These are phyloP conservation scores for Phoenix dactylifera DNA, from an alignment of 176 grass and related monocot genomes.

Conservation along the genomic window DNA sequence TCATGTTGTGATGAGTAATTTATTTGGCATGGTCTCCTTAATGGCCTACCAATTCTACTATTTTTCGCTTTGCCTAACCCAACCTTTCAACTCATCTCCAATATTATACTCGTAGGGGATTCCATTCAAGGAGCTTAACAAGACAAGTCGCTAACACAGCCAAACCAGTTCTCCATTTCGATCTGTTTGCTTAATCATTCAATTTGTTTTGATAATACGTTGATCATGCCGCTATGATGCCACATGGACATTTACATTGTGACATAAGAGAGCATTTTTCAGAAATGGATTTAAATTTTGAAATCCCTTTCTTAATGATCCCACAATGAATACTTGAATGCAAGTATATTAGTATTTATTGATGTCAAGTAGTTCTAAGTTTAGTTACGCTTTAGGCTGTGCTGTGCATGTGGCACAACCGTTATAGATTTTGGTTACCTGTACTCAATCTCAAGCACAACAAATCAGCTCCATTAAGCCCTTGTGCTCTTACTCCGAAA, in stretches of 20 bases:
- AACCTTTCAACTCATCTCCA: constrained; percentile 1
- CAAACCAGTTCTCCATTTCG: background rate
- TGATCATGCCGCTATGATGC: background rate
- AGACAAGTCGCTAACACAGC: background rate
- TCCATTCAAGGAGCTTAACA: constrained; percentile 1
- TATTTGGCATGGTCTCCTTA: constrained; percentile 1
- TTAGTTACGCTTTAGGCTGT: too few species aligned
- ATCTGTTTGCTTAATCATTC: background rate
- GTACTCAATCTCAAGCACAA: too few species aligned
- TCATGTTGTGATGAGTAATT: background rate
- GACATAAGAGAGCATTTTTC: too few species aligned
- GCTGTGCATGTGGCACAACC: too few species aligned
- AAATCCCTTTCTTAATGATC: too few species aligned
- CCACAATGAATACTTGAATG: too few species aligned
- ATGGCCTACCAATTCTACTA: constrained; percentile 7
- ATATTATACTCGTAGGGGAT: constrained; percentile 8
- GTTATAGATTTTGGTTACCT: too few species aligned
- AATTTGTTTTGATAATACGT: background rate
- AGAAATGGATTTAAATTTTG: too few species aligned
- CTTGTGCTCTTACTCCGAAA: too few species aligned
- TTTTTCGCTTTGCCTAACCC: background rate
- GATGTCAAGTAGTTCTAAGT: too few species aligned
- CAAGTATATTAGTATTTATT: too few species aligned
- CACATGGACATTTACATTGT: background rate
- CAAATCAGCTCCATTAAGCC: too few species aligned